A percentile compares a stretch with the other conserved stretches of the same genome.
These are phyloP conservation scores for Fusarium siculi DNA, from an alignment of 2,329 filamentous ascomycete genomes.

Conservation along the genomic window DNA sequence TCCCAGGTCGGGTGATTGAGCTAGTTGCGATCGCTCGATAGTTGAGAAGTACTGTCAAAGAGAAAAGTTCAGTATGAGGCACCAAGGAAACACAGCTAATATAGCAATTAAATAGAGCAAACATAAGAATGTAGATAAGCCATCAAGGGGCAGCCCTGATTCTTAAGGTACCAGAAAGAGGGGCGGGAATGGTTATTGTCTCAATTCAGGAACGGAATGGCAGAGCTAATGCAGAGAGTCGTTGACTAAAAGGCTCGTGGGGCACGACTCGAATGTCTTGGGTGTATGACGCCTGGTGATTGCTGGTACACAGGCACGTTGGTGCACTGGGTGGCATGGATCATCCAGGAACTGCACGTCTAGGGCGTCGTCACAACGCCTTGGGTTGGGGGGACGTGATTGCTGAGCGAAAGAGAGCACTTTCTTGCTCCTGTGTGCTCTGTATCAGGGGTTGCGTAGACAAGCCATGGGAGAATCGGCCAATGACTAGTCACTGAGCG, in stretches of 20 bases:
- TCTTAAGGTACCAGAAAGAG: constrained; percentile 43
- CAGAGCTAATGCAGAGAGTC: constrained; percentile 36
- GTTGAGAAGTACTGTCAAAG: constrained; percentile 74
- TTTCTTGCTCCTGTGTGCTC: constrained; percentile 23
- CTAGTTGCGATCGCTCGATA: constrained; percentile 75
- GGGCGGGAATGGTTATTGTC: constrained; percentile 52
- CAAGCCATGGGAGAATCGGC: constrained; percentile 29
- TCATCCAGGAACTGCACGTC: constrained; percentile 39
- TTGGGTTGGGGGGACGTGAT: constrained; percentile 38
- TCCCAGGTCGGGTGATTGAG: constrained; percentile 53
- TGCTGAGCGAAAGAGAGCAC: constrained; percentile 34
- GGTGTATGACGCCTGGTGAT: constrained; percentile 35
- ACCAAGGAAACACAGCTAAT: constrained; percentile 1
- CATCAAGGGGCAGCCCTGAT: constrained; percentile 36
- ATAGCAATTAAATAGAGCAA: constrained; percentile 10
- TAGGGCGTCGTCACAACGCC: constrained; percentile 40
- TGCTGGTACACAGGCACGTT: constrained; percentile 37
- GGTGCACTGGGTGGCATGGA: constrained; percentile 37
- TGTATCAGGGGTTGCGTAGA: constrained; percentile 23
- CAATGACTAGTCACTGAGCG: constrained; percentile 37
- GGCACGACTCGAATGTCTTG: constrained; percentile 38
- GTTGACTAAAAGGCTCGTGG: constrained; percentile 36
- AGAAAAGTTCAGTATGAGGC: constrained; percentile 31
- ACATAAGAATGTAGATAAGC: constrained; percentile 4
- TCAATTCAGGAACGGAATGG: constrained; percentile 52